phyloP scores from a whole-genome alignment of 1,139 yeast species.

The Insectozyma bohioensis region DNA sequence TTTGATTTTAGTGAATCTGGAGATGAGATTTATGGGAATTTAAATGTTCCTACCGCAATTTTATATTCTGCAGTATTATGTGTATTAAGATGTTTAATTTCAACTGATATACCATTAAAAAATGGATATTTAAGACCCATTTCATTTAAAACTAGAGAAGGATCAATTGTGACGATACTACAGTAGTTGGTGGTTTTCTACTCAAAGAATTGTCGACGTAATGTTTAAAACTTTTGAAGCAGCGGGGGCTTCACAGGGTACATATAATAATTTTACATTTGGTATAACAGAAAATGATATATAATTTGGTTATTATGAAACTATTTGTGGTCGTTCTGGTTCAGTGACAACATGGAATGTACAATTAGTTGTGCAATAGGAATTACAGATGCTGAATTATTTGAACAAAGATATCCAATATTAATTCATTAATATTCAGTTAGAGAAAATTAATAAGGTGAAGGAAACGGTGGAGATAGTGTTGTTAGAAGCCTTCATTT shows the following conservation, averaged over 20 bases:
- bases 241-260: conserved; percentile 59
- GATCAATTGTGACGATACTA: conserved; percentile 69
- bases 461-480: conserved; percentile 47
- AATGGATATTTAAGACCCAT: conserved; percentile 82
- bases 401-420: conserved; percentile 49
- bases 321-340: conserved; percentile 51
- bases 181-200: conserved; percentile 86
- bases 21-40: conserved; percentile 44
- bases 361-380: conserved; percentile 46
- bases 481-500: conserved; percentile 46
- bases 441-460: conserved; percentile 42
- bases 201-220: conserved; percentile 81
- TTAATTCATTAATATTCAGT: conserved; percentile 42
- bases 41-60: conserved; percentile 60
- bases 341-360: conserved; percentile 53
- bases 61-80: conserved; percentile 80
- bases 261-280: conserved; percentile 51
- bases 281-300: conserved; percentile 40
- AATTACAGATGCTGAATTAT: conserved; percentile 48
- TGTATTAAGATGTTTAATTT: conserved; percentile 71
- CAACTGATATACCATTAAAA: conserved; percentile 78
- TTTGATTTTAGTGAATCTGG: conserved; percentile 46
- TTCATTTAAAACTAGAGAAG: conserved; percentile 62
- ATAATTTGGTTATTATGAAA: conserved; percentile 49
- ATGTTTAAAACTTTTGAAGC: conserved; percentile 73